phyloP scores from a whole-genome alignment of 305 asterid species.

The Fraxinus sp. region DNA sequence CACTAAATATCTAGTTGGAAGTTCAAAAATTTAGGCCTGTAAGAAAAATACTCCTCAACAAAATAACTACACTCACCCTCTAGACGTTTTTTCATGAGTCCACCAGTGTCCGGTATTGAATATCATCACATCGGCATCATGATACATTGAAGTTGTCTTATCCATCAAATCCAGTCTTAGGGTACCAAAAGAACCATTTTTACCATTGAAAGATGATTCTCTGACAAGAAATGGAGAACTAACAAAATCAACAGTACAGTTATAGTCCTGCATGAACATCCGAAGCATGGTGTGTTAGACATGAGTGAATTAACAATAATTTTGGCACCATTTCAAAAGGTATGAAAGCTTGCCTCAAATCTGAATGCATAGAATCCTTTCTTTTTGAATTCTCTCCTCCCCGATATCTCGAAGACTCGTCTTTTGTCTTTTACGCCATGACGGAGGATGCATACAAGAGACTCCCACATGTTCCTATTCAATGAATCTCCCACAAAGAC shows the following conservation, averaged over 20 bases:
- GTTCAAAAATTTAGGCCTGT: not conserved
- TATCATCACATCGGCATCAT: slow-evolving; percentile 77
- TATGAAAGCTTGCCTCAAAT: slow-evolving; percentile 62
- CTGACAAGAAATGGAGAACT: slow-evolving; percentile 82
- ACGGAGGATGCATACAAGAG: slow-evolving; percentile 84
- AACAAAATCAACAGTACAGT: slow-evolving; percentile 83
- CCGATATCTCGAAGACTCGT: slow-evolving; percentile 81
- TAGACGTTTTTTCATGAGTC: slow-evolving; percentile 96
- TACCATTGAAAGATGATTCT: slow-evolving; percentile 53
- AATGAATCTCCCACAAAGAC: slow-evolving; percentile 91
- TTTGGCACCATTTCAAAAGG: slow-evolving; percentile 1
- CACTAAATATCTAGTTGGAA: not conserved
- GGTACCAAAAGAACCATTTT: slow-evolving; percentile 69
- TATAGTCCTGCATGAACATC: slow-evolving; percentile 60
- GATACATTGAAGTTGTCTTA: slow-evolving; percentile 70
- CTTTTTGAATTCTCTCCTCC: slow-evolving; percentile 85
- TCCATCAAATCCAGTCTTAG: slow-evolving; percentile 88
- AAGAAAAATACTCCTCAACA: not conserved
- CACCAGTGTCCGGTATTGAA: slow-evolving; percentile 98
- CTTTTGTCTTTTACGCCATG: slow-evolving; percentile 60
- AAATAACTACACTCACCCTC: slow-evolving; percentile 52
- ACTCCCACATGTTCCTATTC: slow-evolving; percentile 97
- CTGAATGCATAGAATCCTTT: slow-evolving; percentile 84
- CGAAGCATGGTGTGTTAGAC: slow-evolving; percentile 16
- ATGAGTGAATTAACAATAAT: not conserved